These are phyloP conservation scores for Kwoniella bestiolae DNA, from an alignment of 768 basidiomycete genomes.

Conservation along the genomic window DNA sequence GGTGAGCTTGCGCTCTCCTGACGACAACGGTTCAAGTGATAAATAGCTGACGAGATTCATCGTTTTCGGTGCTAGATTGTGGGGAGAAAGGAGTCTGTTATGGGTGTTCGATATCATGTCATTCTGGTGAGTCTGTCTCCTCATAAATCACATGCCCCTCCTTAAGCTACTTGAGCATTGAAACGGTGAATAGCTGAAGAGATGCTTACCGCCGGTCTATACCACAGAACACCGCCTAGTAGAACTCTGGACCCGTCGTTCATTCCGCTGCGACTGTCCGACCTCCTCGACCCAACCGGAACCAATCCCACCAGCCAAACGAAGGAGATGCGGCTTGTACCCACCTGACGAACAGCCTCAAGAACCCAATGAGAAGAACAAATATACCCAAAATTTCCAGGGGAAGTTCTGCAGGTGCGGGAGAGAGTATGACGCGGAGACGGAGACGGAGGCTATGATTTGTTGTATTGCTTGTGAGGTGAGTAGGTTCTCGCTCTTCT, in stretches of 20 bases:
- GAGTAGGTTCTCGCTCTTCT: constrained; percentile 21
- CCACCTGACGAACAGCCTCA: constrained; percentile 39
- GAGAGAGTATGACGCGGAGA: constrained; percentile 51
- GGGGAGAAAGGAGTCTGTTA: constrained; percentile 55
- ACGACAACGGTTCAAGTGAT: too few species aligned
- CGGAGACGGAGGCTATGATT: constrained; percentile 54
- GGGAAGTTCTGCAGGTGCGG: constrained; percentile 57
- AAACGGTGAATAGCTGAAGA: neutral
- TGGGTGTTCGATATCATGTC: constrained; percentile 56
- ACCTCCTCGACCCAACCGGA: constrained; percentile 31
- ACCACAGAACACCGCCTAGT: constrained; percentile 50
- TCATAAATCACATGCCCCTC: too few species aligned
- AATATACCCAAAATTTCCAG: constrained; percentile 45
- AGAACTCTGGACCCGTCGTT: constrained; percentile 51
- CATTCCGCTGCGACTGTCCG: constrained; percentile 56
- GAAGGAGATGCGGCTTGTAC: constrained; percentile 37
- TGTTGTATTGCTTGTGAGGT: constrained; percentile 55
- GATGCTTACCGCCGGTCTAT: constrained; percentile 11
- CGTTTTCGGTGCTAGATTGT: constrained; percentile 40
- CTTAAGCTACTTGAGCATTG: too few species aligned
- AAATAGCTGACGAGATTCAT: constrained; percentile 17
- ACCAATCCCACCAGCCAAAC: constrained; percentile 19
- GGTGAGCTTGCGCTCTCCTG: constrained; percentile 33
- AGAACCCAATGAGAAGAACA: constrained; percentile 46
- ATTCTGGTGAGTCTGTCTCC: constrained; percentile 52